Conservation (phyloP, 2,329 filamentous ascomycete species). For the Colletotrichum karsti region DNA sequence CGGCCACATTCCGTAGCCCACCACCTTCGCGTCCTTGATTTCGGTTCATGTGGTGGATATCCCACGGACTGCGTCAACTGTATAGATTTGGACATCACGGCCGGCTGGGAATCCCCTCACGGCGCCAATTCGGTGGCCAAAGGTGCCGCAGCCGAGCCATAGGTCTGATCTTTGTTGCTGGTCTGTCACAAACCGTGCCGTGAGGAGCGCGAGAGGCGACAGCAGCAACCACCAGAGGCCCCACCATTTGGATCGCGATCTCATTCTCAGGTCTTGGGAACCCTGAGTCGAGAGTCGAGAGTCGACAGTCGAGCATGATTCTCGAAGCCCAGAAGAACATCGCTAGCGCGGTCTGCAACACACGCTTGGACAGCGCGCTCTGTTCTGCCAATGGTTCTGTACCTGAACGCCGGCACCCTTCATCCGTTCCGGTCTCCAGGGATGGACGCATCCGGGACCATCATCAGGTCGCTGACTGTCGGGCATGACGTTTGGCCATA, state of each 20-base stretch:
- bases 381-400: background rate
- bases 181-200: background rate
- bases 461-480: slow-evolving; percentile 1
- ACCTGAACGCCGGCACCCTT: slow-evolving; percentile 3
- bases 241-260: background rate
- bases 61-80: slow-evolving; percentile 12
- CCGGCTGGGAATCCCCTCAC: slow-evolving; percentile 20
- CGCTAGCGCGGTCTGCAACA: background rate
- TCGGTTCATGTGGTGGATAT: background rate
- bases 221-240: background rate
- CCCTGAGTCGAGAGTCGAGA: no score
- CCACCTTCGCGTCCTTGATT: background rate
- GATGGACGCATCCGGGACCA: background rate
- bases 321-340: slow-evolving; percentile 20
- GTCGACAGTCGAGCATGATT: slow-evolving; percentile 17
- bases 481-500: slow-evolving; percentile 12
- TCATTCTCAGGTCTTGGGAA: background rate
- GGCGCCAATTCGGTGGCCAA: background rate
- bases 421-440: slow-evolving; percentile 3
- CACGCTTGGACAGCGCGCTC: slow-evolving; percentile 4
- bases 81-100: slow-evolving; percentile 14
- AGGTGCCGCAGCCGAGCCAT: background rate
- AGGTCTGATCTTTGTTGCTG: background rate
- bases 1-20: slow-evolving; percentile 18
- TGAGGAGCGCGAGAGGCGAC: background rate